Percentiles rank a stretch among this genome's conserved stretches.
phyloP scores from a whole-genome alignment of 164 flowering plant species.

The Platanus orientalis region DNA sequence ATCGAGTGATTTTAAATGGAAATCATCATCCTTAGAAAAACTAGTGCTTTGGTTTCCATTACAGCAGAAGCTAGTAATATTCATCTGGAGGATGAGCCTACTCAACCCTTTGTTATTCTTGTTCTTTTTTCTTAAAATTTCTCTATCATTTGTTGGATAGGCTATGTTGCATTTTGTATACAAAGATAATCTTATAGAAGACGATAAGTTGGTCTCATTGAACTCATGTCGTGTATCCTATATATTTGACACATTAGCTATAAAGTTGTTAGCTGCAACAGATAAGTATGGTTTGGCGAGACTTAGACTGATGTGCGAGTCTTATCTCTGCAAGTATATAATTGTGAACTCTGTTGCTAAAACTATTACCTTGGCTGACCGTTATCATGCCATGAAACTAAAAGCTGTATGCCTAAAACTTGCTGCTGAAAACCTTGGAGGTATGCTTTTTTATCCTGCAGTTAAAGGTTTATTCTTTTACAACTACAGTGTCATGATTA shows the following conservation, averaged over 20 bases:
- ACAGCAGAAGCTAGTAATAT: background rate
- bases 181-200: constrained; percentile 64
- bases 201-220: constrained; percentile 48
- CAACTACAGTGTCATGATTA: background rate
- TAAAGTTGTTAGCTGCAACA: constrained; percentile 72
- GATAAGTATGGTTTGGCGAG: constrained; percentile 65
- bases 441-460: constrained; percentile 33
- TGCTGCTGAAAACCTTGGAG: constrained; percentile 78
- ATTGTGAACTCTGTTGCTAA: constrained; percentile 64
- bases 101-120: background rate
- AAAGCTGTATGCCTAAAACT: constrained; percentile 74
- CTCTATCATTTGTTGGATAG: constrained; percentile 31
- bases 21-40: too few relatives aligned
- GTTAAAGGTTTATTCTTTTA: constrained; percentile 2
- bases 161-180: constrained; percentile 88
- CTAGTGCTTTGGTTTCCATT: too few relatives aligned
- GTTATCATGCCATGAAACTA: constrained; percentile 53
- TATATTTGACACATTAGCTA: constrained; percentile 55
- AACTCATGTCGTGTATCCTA: constrained; percentile 46
- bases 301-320: constrained; percentile 68
- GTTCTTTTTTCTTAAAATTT: constrained; percentile 1
- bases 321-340: constrained; percentile 65
- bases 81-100: background rate
- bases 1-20: too few relatives aligned
- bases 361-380: constrained; percentile 65